Base-by-base conservation (phyloP, 306 rosid genomes). In the Canavalia gladiata region DNA sequence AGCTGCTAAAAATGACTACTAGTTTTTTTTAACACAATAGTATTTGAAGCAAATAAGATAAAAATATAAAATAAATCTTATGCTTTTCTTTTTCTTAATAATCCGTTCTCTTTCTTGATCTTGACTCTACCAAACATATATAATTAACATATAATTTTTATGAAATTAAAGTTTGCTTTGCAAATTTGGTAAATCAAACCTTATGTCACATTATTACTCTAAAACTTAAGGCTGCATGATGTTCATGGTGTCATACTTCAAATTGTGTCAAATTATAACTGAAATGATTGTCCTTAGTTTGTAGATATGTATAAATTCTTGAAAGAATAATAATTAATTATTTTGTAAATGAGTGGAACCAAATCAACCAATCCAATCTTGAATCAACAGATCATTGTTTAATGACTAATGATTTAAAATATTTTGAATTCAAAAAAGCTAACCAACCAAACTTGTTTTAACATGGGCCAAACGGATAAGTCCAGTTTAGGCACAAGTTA, bases 161-260 rank as follows among this genome's bases (percentile, higher is more conserved):
- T 30, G 6, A 5, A 68, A 47, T 70, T 33, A 28, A 50, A 70
- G 1, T 49, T 0, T 50, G 62, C 5, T 70, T 5, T 12, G 29
- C 0, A 1, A 47, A 30, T 30, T 69, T 12, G 30, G 59, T 29
- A 68, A 8, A 42, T 29, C 46, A 10, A 29, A 46, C 12, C 52
- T 30, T 46, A 46, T 13, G 56, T 34, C 8, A 52, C 50, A 52
- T 52, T 6, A 18, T 11, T 35, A 35, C 50, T 52, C n/a, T n/a
- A 9, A 68, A 34, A 35, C 29, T 72, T 37, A 52, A 18, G 77
- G 56, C 35, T 9, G 29, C 47, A 56, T 28, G 62, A 9, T 35
- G 51, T 28, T 39, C 76, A 71, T 7, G 35, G n/a, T 52, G 52
- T 72, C 58, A 34, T 50, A 52, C 7, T 71, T 71, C 34, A 50